Conservation (phyloP, 495 filamentous ascomycete species). For the Lindgomyces ingoldianus region DNA sequence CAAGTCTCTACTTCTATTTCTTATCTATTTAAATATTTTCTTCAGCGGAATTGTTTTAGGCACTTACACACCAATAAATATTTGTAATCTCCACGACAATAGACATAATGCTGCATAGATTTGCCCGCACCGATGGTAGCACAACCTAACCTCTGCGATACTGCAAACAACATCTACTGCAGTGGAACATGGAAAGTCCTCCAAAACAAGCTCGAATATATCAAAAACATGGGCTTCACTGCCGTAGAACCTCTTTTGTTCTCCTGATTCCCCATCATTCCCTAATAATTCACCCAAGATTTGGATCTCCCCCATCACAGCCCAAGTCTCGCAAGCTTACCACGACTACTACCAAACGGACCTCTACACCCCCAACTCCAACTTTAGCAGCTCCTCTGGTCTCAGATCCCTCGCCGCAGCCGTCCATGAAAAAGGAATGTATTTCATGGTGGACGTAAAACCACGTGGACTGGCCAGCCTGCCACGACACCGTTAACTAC, state of each 20-base stretch:
- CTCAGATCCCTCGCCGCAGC: conserved; percentile 60
- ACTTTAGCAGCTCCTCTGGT: conserved; percentile 66
- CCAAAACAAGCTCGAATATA: conserved; percentile 66
- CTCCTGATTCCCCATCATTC: conserved; percentile 10
- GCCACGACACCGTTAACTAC: conserved; percentile 57
- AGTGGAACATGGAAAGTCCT: conserved; percentile 75
- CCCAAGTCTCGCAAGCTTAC: conserved; percentile 46
- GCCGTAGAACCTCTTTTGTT: conserved; percentile 50
- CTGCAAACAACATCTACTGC: conserved; percentile 62
- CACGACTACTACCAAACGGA: conserved; percentile 77
- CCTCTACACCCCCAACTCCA: conserved; percentile 61
- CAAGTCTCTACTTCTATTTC: neutral
- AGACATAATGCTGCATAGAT: conserved; percentile 3
- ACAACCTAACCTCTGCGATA: conserved; percentile 57
- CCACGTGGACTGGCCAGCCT: conserved; percentile 66
- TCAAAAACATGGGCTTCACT: conserved; percentile 77
- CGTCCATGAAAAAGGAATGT: conserved; percentile 63
- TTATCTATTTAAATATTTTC: neutral
- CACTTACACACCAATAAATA: no score
- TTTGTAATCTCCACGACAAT: no score
- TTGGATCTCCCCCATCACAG: conserved; percentile 22
- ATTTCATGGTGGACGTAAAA: conserved; percentile 78
- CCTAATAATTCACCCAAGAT: conserved; percentile 11
- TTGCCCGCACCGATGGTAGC: conserved; percentile 55
- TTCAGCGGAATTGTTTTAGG: no score